These are phyloP conservation scores for Kitagawia praeruptora DNA, from an alignment of 129 eudicot genomes.

Conservation along the genomic window DNA sequence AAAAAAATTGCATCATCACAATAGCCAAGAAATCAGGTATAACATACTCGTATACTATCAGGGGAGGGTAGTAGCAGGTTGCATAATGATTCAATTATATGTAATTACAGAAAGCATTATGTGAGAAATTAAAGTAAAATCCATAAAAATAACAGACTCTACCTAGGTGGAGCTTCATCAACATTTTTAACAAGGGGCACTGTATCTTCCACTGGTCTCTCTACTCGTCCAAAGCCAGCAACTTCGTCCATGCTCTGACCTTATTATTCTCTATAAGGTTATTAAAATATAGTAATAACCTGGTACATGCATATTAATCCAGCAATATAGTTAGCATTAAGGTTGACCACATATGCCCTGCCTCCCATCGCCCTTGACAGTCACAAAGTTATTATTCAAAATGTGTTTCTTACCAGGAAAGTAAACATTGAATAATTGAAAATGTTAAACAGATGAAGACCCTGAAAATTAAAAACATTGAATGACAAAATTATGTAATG, in stretches of 20 bases:
- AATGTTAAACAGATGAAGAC: too few species aligned
- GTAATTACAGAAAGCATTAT: neutral
- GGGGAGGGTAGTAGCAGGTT: neutral
- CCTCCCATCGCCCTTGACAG: too few species aligned
- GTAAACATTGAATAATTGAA: too few species aligned
- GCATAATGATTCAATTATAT: neutral
- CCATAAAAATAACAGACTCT: neutral
- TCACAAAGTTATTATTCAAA: too few species aligned
- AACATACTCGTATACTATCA: neutral
- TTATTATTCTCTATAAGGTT: too few species aligned
- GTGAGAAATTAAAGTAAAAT: neutral
- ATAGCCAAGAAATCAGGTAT: neutral
- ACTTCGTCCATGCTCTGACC: constrained; percentile 98
- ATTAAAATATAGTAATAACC: too few species aligned
- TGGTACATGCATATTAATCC: too few species aligned
- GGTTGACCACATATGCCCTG: too few species aligned
- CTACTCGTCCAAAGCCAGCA: constrained; percentile 54
- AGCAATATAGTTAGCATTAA: too few species aligned
- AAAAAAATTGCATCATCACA: neutral
- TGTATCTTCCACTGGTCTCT: constrained; percentile 9
- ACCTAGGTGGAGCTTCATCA: constrained; percentile 47
- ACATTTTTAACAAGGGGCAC: constrained; percentile 15
- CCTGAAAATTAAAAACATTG: too few species aligned
- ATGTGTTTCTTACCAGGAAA: too few species aligned
- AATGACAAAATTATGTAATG: too few species aligned